Evolutionary conservation across 2,329 filamentous ascomycete genomes (phyloP), one percentile per base, ranked within the genome.

Genomic region (Cyphellophora attinorum): DNA sequence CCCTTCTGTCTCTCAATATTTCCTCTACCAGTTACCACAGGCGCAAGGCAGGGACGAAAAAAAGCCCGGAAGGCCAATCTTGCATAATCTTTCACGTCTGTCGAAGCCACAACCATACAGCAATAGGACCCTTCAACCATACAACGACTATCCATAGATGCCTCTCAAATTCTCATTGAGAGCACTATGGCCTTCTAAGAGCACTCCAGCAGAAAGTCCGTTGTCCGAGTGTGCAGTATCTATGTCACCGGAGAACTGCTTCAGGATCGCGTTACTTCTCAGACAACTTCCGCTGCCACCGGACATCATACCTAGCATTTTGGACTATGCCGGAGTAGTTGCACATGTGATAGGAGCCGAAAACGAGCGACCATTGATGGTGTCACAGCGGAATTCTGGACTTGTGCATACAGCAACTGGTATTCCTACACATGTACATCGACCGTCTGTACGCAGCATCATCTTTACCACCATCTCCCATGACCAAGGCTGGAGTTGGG

Each of bases 401-500:
- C 6, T 31, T 2, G 29, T 39, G 11, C 37, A 35, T 11, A 17
- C 37, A 11, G 29, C 30, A 14, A 6, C 32, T 4, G 15, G 29
- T 4, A 33, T 37, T n/a, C 35, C 35, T 8, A 3, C n/a, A 17
- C 19, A 33, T 25, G 11, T 37, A 6, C 35, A 29, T 8, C 29
- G 13, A 8, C 18, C 18, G 12, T 13, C 31, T 8, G 16, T 39
- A 5, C 37, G 37, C 15, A 29, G 19, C 8, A 29, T 39, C 19
- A 19, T 29, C 10, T 36, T 39, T 31, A 35, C 27, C 17, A 35
- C 19, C 11, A 19, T 31, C 11, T 31, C 27, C 16, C 18, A 29
- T 34, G 37, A 39, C 19, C 33, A 32, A 32, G 35, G 32, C 17
- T 38, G 32, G 37, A 37, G 30, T 21, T 29, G 19, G 23, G 37